Evolutionary conservation across 257 asterid species (phyloP), one percentile per base, ranked within the genome.

Genomic region (Nicotiana knightiana): DNA sequence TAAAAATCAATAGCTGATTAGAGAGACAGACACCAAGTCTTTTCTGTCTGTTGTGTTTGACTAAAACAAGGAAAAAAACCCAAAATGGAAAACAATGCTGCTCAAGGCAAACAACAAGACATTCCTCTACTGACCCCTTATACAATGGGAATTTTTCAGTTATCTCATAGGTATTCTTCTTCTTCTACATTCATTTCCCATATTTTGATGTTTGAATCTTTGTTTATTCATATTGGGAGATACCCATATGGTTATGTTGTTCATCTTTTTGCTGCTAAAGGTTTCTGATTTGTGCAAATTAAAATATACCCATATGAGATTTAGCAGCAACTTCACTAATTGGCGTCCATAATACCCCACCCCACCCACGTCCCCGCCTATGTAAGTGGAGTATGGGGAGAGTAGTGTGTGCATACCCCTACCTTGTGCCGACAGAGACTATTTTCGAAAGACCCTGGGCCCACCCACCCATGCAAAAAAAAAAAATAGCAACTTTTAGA

Each of bases 111-210:
- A 32, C 39, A 30, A 30, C 32, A 30, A 32, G 32, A 28, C 53
- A 63, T 63, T 21, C 77, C 81, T 12, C 73, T 86, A 8, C 82
- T 86, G 46, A 86, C 83, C 30, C 88, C 86, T 37, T 86, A 76
- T 61, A 80, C 58, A 80, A 28, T 86, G 86, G 88, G 88, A 46
- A 17, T 55, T 21, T 83, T 83, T 65, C 76, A 83, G 57, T 81
- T 86, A 33, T 80, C 86, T 32, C 88, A 39, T 39, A 39, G 48
- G 48, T 39, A 39, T 28, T 28, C 30, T 8, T 43, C 48, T 39
- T 39, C 48, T 43, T 43, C 32, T 2, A 43, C 0, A 43, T 43
- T 3, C 11, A 43, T 7, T 43, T 39, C 48, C 48, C 48, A 39
- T 6, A 28, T 28, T 28, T 57, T 73, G 18, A 16, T 8, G 9